A percentile compares a stretch with the other conserved stretches of the same genome.
Conservation (phyloP, 2,329 filamentous ascomycete species). For the Aureobasidium sp. region DNA sequence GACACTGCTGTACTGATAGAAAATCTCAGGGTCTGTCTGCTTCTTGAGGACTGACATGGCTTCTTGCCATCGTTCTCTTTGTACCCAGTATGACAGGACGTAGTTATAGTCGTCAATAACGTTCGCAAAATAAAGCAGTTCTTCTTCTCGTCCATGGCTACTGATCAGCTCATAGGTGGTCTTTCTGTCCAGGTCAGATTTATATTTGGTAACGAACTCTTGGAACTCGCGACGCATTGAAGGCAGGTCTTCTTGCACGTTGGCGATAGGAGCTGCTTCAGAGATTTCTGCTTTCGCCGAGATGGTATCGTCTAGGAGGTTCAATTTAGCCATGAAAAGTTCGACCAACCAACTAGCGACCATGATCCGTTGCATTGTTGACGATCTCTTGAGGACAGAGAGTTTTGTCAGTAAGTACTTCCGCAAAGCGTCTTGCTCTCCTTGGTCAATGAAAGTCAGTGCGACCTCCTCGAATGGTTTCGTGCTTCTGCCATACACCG, state of each 20-base stretch:
- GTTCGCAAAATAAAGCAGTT: slow-evolving; percentile 84
- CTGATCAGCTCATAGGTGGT: slow-evolving; percentile 94
- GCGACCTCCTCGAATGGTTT: slow-evolving; percentile 97
- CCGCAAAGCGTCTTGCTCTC: slow-evolving; percentile 80
- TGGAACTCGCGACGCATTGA: slow-evolving; percentile 71
- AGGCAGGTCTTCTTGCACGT: slow-evolving; percentile 64
- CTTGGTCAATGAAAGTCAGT: slow-evolving; percentile 79
- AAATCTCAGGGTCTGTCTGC: slow-evolving; percentile 85
- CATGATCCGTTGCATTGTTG: slow-evolving; percentile 90
- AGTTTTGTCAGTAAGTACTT: slow-evolving; percentile 86
- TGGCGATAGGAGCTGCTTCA: slow-evolving; percentile 47
- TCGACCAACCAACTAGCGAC: slow-evolving; percentile 92
- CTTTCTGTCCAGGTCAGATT: slow-evolving; percentile 77
- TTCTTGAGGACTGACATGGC: slow-evolving; percentile 83
- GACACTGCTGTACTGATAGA: slow-evolving; percentile 93
- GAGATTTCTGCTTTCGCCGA: slow-evolving; percentile 80
- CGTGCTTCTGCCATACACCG: slow-evolving; percentile 87
- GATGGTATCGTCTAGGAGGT: slow-evolving; percentile 88
- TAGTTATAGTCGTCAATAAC: slow-evolving; percentile 88
- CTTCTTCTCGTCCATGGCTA: slow-evolving; percentile 88
- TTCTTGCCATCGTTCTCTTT: slow-evolving; percentile 84
- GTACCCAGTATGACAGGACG: slow-evolving; percentile 93
- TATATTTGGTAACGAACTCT: slow-evolving; percentile 79
- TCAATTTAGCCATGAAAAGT: slow-evolving; percentile 94
- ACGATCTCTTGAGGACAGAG: slow-evolving; percentile 68